These are phyloP conservation scores for Trichoderma atrobrunneum DNA, from an alignment of 2,329 filamentous ascomycete genomes.

Conservation along the genomic window DNA sequence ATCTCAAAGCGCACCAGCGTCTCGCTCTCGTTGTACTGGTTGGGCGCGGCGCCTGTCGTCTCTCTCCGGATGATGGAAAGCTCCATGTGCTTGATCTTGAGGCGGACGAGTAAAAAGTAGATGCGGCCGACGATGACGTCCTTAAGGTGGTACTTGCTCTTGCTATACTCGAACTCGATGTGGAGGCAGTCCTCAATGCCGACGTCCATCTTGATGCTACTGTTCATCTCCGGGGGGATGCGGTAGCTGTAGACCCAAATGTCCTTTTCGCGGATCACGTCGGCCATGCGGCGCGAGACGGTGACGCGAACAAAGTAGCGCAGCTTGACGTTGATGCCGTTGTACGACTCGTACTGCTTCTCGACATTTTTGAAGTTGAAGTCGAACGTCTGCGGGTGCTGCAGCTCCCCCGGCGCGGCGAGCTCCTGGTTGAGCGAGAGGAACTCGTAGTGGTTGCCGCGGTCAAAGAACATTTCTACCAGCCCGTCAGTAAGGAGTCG, in stretches of 20 bases:
- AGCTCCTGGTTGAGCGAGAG: constrained; percentile 95
- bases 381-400: constrained; percentile 96
- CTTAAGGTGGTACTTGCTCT: constrained; percentile 98
- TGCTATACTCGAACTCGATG: constrained; percentile 99
- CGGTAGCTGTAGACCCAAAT: constrained; percentile 99
- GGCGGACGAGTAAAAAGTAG: constrained; percentile 92
- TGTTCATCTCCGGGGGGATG: constrained; percentile 97
- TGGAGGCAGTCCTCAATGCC: constrained; percentile 98
- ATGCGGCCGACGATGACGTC: constrained; percentile 98
- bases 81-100: constrained; percentile 99
- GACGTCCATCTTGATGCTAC: constrained; percentile 99
- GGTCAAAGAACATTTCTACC: constrained; percentile 98
- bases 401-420: constrained; percentile 92
- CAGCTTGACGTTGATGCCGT: constrained; percentile 98
- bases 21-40: constrained; percentile 99
- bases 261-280: constrained; percentile 98
- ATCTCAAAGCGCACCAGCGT: constrained; percentile 98
- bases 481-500: constrained; percentile 20
- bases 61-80: constrained; percentile 95
- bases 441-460: constrained; percentile 99
- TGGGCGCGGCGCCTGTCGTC: constrained; percentile 92
- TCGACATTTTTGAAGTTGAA: constrained; percentile 99
- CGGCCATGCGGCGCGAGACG: constrained; percentile 93
- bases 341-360: constrained; percentile 99
- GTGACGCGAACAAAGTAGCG: constrained; percentile 98